A percentile compares a stretch with the other conserved stretches of the same genome.
These are phyloP conservation scores for Fomes fomentarius DNA, from an alignment of 1,284 basidiomycete species.

Conservation along the genomic window DNA sequence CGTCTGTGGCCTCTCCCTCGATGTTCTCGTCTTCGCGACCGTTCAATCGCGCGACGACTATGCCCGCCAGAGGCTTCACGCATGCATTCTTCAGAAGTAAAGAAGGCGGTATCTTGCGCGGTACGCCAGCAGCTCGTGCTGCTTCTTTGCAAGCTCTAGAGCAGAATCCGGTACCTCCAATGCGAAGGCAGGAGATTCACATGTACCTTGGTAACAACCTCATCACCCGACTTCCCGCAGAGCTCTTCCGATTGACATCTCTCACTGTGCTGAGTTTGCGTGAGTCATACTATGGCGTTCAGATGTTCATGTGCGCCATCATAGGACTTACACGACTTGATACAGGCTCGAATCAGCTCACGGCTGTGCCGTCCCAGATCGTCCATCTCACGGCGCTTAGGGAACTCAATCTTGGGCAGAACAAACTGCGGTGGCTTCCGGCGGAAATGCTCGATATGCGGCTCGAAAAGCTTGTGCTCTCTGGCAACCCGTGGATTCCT, in stretches of 20 bases:
- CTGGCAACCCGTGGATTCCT: constrained; percentile 60
- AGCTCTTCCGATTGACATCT: constrained; percentile 53
- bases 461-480: constrained; percentile 47
- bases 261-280: constrained; percentile 60
- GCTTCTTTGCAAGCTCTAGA: constrained; percentile 14
- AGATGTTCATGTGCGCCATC: neutral
- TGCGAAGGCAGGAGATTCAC: constrained; percentile 16
- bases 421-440: constrained; percentile 63
- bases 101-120: constrained; percentile 13
- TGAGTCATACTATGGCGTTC: constrained; percentile 36
- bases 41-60: constrained; percentile 15
- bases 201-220: constrained; percentile 40
- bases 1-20: no score
- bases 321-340: neutral
- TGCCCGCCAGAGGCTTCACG: constrained; percentile 20
- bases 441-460: constrained; percentile 63
- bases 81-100: constrained; percentile 12
- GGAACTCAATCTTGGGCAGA: constrained; percentile 65
- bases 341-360: constrained; percentile 60
- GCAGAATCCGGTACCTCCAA: neutral
- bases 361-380: constrained; percentile 68
- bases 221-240: constrained; percentile 51
- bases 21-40: constrained; percentile 2
- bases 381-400: constrained; percentile 53
- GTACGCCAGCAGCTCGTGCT: constrained; percentile 19